Evolutionary conservation across 768 basidiomycete genomes (phyloP).

Genomic region (Hygrophorus pudorinus): DNA sequence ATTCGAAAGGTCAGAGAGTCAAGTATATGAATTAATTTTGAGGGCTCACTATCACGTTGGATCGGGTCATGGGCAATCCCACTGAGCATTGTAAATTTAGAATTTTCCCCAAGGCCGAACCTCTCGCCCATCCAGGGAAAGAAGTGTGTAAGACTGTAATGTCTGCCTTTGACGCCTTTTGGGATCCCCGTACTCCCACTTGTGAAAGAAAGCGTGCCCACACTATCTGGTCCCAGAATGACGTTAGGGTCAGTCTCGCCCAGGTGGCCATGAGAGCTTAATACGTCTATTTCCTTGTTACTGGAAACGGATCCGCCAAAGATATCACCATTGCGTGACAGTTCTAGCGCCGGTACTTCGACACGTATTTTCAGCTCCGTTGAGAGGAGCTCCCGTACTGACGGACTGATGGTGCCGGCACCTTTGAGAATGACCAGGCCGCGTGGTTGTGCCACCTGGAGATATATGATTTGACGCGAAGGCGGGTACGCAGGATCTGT

Average conservation of each 20-base stretch:
- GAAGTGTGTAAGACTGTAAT: slow-evolving; percentile 96
- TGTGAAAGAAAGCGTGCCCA: slow-evolving; percentile 93
- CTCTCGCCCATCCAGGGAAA: slow-evolving; percentile 98
- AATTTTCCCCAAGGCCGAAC: slow-evolving; percentile 63
- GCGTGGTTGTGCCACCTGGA: slow-evolving; percentile 86
- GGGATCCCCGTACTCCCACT: slow-evolving; percentile 97
- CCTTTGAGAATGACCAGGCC: slow-evolving; percentile 86
- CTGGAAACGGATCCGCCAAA: slow-evolving; percentile 45
- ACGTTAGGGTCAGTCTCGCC: slow-evolving; percentile 71
- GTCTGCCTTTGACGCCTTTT: slow-evolving; percentile 93
- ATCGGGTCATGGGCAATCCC: slow-evolving; percentile 99
- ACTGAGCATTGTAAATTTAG: slow-evolving; percentile 96
- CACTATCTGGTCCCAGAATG: slow-evolving; percentile 85
- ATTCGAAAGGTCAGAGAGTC: slow-evolving; percentile 5
- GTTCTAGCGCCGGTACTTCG: slow-evolving; percentile 82
- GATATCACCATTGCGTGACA: slow-evolving; percentile 53
- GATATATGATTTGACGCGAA: slow-evolving; percentile 84
- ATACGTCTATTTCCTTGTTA: slow-evolving; percentile 67
- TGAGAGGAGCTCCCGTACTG: slow-evolving; percentile 76
- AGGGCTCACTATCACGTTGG: slow-evolving; percentile 86
- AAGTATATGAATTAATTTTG: neutral
- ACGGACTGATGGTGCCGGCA: slow-evolving; percentile 70
- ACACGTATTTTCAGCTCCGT: slow-evolving; percentile 76
- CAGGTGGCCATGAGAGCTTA: slow-evolving; percentile 43
- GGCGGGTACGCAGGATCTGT: slow-evolving; percentile 96